A percentile compares a stretch with the other conserved stretches of the same genome.
These are phyloP conservation scores for Cercospora zeina DNA, from an alignment of 2,329 filamentous ascomycete species.

Conservation along the genomic window DNA sequence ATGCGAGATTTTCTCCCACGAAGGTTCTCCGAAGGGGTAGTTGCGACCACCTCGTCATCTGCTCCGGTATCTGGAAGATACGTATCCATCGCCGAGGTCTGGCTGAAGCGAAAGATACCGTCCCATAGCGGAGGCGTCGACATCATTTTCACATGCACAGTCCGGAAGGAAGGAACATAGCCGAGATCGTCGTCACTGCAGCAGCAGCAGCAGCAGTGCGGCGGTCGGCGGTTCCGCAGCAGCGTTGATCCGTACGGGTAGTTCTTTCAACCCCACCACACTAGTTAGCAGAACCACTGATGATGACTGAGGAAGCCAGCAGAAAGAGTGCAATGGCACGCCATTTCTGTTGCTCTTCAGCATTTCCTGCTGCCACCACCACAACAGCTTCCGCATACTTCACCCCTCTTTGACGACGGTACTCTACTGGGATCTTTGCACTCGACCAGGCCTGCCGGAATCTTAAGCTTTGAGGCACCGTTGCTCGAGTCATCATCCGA, in stretches of 20 bases:
- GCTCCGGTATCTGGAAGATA: neutral
- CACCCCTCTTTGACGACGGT: neutral
- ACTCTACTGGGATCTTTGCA: neutral
- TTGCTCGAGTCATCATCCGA: neutral
- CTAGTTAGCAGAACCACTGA: neutral
- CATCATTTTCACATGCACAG: neutral
- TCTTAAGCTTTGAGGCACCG: conserved; percentile 14
- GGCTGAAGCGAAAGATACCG: neutral
- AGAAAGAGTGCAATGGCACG: neutral
- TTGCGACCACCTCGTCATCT: neutral
- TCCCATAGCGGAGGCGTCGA: neutral
- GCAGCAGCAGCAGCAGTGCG: neutral
- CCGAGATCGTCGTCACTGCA: conserved; percentile 1
- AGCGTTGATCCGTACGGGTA: neutral
- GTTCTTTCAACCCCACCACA: conserved; percentile 4
- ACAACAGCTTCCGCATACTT: conserved; percentile 1
- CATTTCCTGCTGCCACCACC: neutral
- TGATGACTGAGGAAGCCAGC: neutral
- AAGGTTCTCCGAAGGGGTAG: too few relatives aligned
- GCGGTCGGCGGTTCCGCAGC: conserved; percentile 1
- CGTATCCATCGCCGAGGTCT: neutral
- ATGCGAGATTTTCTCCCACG: neutral
- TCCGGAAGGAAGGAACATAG: conserved; percentile 1
- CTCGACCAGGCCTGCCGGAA: conserved; percentile 17
- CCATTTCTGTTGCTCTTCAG: neutral